Evolutionary conservation across 164 flowering plant species (phyloP), one percentile per base, ranked within the genome.

Genomic region (Nelumbo lutea): DNA sequence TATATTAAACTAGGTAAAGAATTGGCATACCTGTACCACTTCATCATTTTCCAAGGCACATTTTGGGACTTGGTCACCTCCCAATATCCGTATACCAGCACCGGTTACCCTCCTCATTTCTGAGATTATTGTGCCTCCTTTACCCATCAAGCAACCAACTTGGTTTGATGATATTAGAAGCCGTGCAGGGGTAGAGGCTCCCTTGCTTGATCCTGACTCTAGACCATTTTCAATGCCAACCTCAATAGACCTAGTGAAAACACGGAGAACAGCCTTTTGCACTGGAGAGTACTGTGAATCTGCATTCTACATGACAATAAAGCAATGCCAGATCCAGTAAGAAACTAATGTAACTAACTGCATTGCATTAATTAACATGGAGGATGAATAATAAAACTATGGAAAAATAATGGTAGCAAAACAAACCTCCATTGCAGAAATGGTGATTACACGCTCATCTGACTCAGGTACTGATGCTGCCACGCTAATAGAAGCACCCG

Each of bases 91-190:
- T 58, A 95, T 85, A 52, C 69, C 59, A 62, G 98, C 67, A 67
- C 96, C 87, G 71, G 96, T 91, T 51, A 14, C 67, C 70, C 71
- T 91, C 74, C 98, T 86, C 79, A 91, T 89, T 65, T 89, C 93
- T 53, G 92, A 71, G 45, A 95, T 76, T 73, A 89, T 82, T 5
- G 74, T 61, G 7, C 98, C 98, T 77, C 96, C 96, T 83, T 86
- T 90, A 14, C 96, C 97, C 82, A 94, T 65, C 75, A 94, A 77
- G 68, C 97, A 90, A 73, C 98, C 97, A 67, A 87, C 84, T 76
- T 87, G 87, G 62, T 74, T 84, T 48, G 88, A 62, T 69, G 85
- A 82, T 50, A 91, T 81, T 14, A 89, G 78, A 77, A 94, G 82
- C 68, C 88, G 81, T 42, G 90, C 90, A 62, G 78, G 66, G 66